A percentile compares a stretch with the other conserved stretches of the same genome.
Evolutionary conservation across 805 yeast species (phyloP).

Genomic region (Cyberlindnera japonica): DNA sequence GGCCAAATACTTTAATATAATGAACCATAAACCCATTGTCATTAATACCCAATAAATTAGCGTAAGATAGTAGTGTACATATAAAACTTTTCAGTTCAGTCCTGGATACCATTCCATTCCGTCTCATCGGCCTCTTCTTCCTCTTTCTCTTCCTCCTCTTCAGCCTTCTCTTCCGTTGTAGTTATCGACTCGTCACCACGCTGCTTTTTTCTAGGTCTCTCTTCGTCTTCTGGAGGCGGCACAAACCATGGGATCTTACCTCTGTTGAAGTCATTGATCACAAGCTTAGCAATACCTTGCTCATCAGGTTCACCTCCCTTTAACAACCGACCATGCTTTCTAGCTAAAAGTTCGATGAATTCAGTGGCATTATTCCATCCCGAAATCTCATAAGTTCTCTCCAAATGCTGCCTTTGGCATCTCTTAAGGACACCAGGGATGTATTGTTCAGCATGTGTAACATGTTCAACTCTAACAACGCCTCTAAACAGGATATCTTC

Average conservation of each 20-base stretch:
- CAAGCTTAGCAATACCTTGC: conserved; percentile 83
- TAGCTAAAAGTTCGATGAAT: conserved; percentile 85
- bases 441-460: conserved; percentile 90
- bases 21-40: no score
- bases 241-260: conserved; percentile 99
- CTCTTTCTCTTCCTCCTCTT: conserved; percentile 7
- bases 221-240: conserved; percentile 81
- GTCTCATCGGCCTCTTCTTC: conserved; percentile 26
- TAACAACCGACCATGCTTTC: conserved; percentile 86
- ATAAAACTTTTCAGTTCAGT: conserved; percentile 5
- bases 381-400: conserved; percentile 89
- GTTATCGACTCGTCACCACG: conserved; percentile 24
- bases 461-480: conserved; percentile 98
- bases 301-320: conserved; percentile 99
- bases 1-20: no score
- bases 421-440: conserved; percentile 82
- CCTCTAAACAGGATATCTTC: conserved; percentile 93
- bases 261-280: conserved; percentile 90
- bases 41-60: no score
- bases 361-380: conserved; percentile 84
- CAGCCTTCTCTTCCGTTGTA: conserved; percentile 5
- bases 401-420: conserved; percentile 86
- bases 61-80: background rate
- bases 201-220: conserved; percentile 30
- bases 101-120: conserved; percentile 24